Evolutionary conservation across 2,329 filamentous ascomycete species (phyloP), one percentile per base, ranked within the genome.

Genomic region (Ophiostoma ulmi): DNA sequence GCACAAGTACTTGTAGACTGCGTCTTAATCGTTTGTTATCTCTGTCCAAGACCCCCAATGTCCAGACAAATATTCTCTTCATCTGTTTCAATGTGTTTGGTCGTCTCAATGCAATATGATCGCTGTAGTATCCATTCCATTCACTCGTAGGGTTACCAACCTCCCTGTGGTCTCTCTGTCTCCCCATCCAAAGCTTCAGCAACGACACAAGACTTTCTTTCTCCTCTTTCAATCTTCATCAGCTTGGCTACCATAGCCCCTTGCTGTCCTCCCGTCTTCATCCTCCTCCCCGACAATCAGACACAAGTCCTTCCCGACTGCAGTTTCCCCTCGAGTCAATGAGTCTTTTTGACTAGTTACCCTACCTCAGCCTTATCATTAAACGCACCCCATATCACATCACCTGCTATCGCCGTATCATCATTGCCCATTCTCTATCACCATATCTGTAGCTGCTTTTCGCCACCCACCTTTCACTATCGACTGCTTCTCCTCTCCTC

Each of bases 351-450:
- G 6, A 39, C 38, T 39, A 11, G 11, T 39, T 20, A 20, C 17
- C n/a, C 44, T 48, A 48, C 41, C 68, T 68, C 71, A 68, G 68
- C 71, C 71, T 71, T 71, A 71, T 71, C 58, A 63, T 55, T 55
- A 5, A 35, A 22, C 20, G 64, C 48, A 58, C 22, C 52, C 22
- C 39, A 22, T 70, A 70, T 52, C 41, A 41, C 66, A 44, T 55
- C 64, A 67, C 64, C 44, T 55, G 38, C 35, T 68, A 67, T 68
- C 52, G 20, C 55, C 52, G 69, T 70, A 64, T 63, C 69, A 68
- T 65, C 65, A 68, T 64, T 39, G 26, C 48, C 58, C 39, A 36
- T 31, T 38, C 41, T 38, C 44, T 65, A 70, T 70, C 68, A 55
- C 22, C 44, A 61, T 67, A 70, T 58, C 52, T 58, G 26, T 35